These are phyloP conservation scores for Amanita muscaria DNA, from an alignment of 768 basidiomycete genomes.

Conservation along the genomic window DNA sequence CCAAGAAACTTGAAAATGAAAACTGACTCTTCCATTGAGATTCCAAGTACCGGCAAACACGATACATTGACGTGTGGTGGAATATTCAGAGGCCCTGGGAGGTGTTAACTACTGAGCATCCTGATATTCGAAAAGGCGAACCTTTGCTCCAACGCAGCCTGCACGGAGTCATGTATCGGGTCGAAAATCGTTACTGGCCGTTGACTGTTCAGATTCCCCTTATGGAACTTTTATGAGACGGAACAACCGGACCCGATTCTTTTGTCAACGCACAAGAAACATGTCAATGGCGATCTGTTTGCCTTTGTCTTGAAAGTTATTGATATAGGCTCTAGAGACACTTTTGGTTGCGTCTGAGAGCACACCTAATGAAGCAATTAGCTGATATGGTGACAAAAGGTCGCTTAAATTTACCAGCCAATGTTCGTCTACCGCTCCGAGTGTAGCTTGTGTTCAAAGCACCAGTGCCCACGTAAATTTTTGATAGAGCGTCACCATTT, in stretches of 20 bases:
- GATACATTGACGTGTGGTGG: slow-evolving; percentile 57
- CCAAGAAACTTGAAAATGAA: neutral
- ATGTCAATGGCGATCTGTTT: slow-evolving; percentile 95
- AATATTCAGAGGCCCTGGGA: slow-evolving; percentile 73
- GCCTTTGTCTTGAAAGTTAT: slow-evolving; percentile 92
- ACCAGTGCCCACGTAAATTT: slow-evolving; percentile 90
- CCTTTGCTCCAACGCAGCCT: slow-evolving; percentile 63
- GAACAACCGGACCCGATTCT: too few species aligned
- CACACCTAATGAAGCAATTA: slow-evolving; percentile 45
- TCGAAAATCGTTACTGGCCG: slow-evolving; percentile 86
- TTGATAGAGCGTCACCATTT: slow-evolving; percentile 87
- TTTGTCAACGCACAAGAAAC: slow-evolving; percentile 67
- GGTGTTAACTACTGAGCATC: slow-evolving; percentile 3
- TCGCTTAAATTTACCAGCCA: slow-evolving; percentile 50
- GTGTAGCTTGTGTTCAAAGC: slow-evolving; percentile 96
- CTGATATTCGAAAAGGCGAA: slow-evolving; percentile 16
- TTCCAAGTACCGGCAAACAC: slow-evolving; percentile 95
- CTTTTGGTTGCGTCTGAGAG: slow-evolving; percentile 96
- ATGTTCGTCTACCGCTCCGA: slow-evolving; percentile 85
- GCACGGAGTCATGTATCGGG: slow-evolving; percentile 85
- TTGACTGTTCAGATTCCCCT: slow-evolving; percentile 93
- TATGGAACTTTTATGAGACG: slow-evolving; percentile 9
- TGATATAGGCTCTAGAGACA: slow-evolving; percentile 92
- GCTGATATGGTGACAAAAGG: neutral
- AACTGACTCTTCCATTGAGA: slow-evolving; percentile 75